These are phyloP conservation scores for Ambispora gerdemannii DNA, from an alignment of 192 early-diverging fungal species.

Conservation along the genomic window DNA sequence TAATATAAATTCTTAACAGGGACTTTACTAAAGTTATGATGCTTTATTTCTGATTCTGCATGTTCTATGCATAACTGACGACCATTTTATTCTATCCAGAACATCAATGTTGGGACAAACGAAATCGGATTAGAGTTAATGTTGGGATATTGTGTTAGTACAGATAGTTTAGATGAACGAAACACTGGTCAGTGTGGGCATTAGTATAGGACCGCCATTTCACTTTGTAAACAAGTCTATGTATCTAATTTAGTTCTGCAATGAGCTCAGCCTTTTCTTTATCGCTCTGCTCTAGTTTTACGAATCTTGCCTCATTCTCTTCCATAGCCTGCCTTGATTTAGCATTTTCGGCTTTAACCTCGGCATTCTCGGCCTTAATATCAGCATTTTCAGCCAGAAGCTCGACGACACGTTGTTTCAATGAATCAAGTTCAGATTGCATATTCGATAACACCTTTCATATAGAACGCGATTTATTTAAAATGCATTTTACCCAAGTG, in stretches of 20 bases:
- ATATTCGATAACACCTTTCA: background rate
- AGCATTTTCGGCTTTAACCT: too few species aligned
- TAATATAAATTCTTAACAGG: slow-evolving; percentile 12
- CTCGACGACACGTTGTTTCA: background rate
- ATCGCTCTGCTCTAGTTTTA: too few species aligned
- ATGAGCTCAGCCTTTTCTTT: too few species aligned
- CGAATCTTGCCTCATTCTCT: too few species aligned
- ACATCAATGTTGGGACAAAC: too few species aligned
- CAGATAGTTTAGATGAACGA: background rate
- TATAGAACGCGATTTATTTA: too few species aligned
- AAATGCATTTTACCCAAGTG: too few species aligned
- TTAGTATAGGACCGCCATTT: slow-evolving; percentile 4
- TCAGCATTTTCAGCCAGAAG: background rate
- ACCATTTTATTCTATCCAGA: slow-evolving; percentile 9
- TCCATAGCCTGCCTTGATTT: too few species aligned
- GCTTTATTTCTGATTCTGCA: slow-evolving; percentile 5
- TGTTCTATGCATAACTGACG: background rate
- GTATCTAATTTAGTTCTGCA: too few species aligned
- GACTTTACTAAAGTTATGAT: slow-evolving; percentile 7
- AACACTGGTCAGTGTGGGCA: background rate
- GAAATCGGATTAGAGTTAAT: background rate
- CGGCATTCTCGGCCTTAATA: too few species aligned
- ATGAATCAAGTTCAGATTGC: background rate
- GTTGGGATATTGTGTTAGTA: slow-evolving; percentile 4
- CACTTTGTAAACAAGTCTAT: too few species aligned